phyloP scores from a whole-genome alignment of 1,139 yeast genomes.

The Blastobotrys elegans region DNA sequence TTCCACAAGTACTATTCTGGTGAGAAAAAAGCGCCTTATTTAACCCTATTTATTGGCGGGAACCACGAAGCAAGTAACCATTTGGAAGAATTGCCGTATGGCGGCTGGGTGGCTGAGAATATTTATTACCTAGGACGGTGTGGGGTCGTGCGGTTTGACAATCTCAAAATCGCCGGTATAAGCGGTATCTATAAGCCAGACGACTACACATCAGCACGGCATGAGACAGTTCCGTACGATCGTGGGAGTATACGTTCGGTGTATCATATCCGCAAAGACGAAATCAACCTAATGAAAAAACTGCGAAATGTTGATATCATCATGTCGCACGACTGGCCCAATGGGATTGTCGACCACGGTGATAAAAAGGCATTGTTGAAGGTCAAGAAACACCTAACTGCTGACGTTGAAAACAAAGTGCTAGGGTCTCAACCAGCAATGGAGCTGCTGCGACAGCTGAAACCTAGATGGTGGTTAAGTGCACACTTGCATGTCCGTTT shows the following conservation, averaged over 20 bases:
- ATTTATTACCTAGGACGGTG: slow-evolving; percentile 84
- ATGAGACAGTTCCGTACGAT: slow-evolving; percentile 49
- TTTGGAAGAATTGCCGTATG: slow-evolving; percentile 66
- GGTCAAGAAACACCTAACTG: slow-evolving; percentile 60
- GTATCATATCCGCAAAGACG: slow-evolving; percentile 71
- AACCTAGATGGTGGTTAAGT: slow-evolving; percentile 76
- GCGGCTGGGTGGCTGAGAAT: slow-evolving; percentile 94
- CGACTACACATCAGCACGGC: slow-evolving; percentile 39
- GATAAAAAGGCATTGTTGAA: slow-evolving; percentile 44
- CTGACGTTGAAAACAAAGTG: slow-evolving; percentile 53
- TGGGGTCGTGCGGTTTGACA: slow-evolving; percentile 68
- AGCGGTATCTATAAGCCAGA: slow-evolving; percentile 74
- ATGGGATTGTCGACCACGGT: slow-evolving; percentile 67
- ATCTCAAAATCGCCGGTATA: slow-evolving; percentile 70
- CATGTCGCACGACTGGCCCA: slow-evolving; percentile 95
- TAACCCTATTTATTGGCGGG: slow-evolving; percentile 87
- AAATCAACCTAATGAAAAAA: slow-evolving; percentile 51
- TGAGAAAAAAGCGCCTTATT: slow-evolving; percentile 56
- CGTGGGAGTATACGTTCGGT: slow-evolving; percentile 47
- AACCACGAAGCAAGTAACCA: slow-evolving; percentile 89
- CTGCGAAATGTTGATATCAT: slow-evolving; percentile 45
- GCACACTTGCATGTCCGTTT: slow-evolving; percentile 84
- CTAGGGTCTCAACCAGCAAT: slow-evolving; percentile 77
- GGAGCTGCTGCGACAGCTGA: slow-evolving; percentile 47
- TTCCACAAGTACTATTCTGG: slow-evolving; percentile 72